Evolutionary conservation across 139 green algal genomes (phyloP).

Genomic region (Coelastrella sp.): DNA sequence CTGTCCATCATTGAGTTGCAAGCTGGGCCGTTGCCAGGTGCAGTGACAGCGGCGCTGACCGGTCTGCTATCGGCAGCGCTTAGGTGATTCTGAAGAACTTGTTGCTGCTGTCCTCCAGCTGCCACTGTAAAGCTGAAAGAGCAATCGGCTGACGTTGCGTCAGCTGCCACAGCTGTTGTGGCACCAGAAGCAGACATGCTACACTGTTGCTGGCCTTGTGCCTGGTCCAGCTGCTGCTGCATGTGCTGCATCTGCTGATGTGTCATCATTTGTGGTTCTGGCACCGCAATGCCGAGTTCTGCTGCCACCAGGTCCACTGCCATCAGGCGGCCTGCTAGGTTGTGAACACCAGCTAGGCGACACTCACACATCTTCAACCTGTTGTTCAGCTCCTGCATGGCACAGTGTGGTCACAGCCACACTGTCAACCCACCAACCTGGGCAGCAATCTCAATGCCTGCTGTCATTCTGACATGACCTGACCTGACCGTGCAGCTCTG

Average conservation of each 20-base stretch:
- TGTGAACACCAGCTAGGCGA: slow-evolving; percentile 55
- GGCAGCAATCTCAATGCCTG: background rate
- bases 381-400: background rate
- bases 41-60: too few relatives aligned
- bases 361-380: slow-evolving; percentile 49
- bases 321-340: slow-evolving; percentile 59
- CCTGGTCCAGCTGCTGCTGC: background rate
- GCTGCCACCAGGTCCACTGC: slow-evolving; percentile 54
- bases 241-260: slow-evolving; percentile 24
- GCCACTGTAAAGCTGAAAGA: background rate
- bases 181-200: background rate
- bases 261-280: slow-evolving; percentile 2
- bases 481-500: background rate
- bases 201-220: background rate
- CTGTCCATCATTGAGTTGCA: background rate
- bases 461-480: background rate
- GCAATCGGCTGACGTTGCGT: background rate
- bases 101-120: background rate
- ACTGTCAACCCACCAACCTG: background rate
- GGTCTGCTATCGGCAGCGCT: too few relatives aligned
- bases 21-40: too few relatives aligned
- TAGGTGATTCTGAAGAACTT: background rate
- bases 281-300: slow-evolving; percentile 50
- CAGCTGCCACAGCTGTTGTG: background rate
- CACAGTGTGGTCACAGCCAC: background rate